These are phyloP conservation scores for Diacronema lutheri DNA, from an alignment of 78 protist genomes.

Conservation along the genomic window DNA sequence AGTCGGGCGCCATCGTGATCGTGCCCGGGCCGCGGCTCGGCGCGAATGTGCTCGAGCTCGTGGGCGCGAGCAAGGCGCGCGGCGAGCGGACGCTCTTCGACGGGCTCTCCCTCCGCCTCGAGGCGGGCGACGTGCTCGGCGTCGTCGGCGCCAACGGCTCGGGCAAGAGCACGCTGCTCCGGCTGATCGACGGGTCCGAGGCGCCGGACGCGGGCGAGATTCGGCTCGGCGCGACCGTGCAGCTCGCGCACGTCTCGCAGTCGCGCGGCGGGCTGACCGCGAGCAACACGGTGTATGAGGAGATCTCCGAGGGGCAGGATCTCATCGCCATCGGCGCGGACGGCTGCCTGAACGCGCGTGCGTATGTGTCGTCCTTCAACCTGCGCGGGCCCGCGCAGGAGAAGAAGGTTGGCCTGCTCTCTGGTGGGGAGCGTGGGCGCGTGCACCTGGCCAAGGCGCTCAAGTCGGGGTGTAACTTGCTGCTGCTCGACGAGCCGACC, in stretches of 20 bases:
- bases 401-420: conserved; percentile 39
- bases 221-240: not conserved
- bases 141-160: conserved; percentile 62
- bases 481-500: conserved; percentile 73
- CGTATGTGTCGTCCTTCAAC: conserved; percentile 41
- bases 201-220: not conserved
- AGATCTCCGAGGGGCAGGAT: not conserved
- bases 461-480: conserved; percentile 55
- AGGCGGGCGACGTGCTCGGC: conserved; percentile 22
- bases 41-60: not conserved
- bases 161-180: conserved; percentile 62
- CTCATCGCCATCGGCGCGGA: not conserved
- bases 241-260: not conserved
- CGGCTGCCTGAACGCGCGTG: not conserved
- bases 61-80: not conserved
- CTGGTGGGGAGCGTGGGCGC: conserved; percentile 73
- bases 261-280: not conserved
- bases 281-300: not conserved
- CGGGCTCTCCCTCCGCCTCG: not conserved
- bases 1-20: not conserved
- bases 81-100: not conserved
- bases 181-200: conserved; percentile 33
- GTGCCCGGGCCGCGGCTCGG: conserved; percentile 4
- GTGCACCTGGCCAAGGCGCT: conserved; percentile 73
- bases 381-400: conserved; percentile 63